These are phyloP conservation scores for Evansstolkia leycettana DNA, from an alignment of 495 filamentous ascomycete species.

Conservation along the genomic window DNA sequence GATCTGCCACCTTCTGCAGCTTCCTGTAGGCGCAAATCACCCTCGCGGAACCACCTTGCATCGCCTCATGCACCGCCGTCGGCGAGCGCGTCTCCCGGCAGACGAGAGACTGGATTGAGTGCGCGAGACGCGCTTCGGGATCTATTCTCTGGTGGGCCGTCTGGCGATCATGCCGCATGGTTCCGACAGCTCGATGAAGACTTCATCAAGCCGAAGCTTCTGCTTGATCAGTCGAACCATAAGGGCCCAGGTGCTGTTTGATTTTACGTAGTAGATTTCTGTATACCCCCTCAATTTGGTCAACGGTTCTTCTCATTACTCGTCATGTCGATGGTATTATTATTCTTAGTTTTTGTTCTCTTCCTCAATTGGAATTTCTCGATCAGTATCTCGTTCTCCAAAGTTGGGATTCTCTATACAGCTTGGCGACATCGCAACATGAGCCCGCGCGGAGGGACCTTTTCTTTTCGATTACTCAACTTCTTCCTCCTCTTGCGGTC, in stretches of 20 bases:
- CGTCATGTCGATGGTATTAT: too few species aligned
- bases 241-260: conserved; percentile 34
- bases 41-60: conserved; percentile 29
- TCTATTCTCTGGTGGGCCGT: conserved; percentile 54
- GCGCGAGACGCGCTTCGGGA: conserved; percentile 60
- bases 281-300: too few species aligned
- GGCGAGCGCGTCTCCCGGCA: conserved; percentile 18
- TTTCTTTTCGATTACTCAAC: too few species aligned
- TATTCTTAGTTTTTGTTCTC: too few species aligned
- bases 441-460: too few species aligned
- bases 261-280: conserved; percentile 9
- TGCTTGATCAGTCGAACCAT: conserved; percentile 61
- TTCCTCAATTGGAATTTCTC: too few species aligned
- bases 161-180: conserved; percentile 82
- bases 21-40: conserved; percentile 40
- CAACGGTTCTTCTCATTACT: too few species aligned
- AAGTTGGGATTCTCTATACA: too few species aligned
- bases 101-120: conserved; percentile 21
- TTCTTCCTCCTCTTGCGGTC: too few species aligned
- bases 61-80: conserved; percentile 13
- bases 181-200: conserved; percentile 92
- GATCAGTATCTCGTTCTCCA: too few species aligned
- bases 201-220: conserved; percentile 86
- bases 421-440: too few species aligned
- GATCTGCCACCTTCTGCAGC: conserved; percentile 38